Percentiles rank a stretch among this genome's conserved stretches.
These are phyloP conservation scores for Stenocarpella maydis DNA, from an alignment of 2,329 filamentous ascomycete genomes.

Conservation along the genomic window DNA sequence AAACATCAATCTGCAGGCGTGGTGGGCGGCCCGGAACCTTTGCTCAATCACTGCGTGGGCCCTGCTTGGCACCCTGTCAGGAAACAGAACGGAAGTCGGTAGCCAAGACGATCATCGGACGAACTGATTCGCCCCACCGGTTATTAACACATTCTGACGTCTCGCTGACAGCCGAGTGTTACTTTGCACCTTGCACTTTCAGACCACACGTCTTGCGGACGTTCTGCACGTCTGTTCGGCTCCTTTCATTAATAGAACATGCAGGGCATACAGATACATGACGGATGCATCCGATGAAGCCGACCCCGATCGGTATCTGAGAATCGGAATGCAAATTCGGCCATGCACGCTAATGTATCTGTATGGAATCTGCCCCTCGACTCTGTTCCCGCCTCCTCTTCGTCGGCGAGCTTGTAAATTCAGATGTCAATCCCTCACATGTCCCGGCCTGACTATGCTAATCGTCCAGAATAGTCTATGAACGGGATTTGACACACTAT, in stretches of 20 bases:
- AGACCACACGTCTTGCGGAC: neutral
- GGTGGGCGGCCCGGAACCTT: neutral
- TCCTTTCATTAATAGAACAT: neutral
- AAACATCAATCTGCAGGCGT: neutral
- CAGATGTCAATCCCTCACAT: no score
- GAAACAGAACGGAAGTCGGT: neutral
- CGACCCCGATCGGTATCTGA: neutral
- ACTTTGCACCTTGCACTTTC: neutral
- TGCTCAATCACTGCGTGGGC: neutral
- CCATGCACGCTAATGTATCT: neutral
- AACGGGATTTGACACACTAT: no score
- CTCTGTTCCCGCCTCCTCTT: neutral
- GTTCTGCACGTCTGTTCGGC: neutral
- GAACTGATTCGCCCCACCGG: neutral
- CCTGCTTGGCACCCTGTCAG: neutral
- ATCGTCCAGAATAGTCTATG: no score
- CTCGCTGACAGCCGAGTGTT: neutral
- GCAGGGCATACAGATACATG: neutral
- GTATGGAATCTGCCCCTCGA: no score
- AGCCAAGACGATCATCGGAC: constrained; percentile 14
- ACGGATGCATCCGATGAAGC: neutral
- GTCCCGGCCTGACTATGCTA: no score
- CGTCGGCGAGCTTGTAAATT: neutral
- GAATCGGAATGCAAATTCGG: neutral
- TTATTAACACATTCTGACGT: constrained; percentile 17